Conservation (phyloP, 495 filamentous ascomycete genomes). For the Neurospora sp. region DNA sequence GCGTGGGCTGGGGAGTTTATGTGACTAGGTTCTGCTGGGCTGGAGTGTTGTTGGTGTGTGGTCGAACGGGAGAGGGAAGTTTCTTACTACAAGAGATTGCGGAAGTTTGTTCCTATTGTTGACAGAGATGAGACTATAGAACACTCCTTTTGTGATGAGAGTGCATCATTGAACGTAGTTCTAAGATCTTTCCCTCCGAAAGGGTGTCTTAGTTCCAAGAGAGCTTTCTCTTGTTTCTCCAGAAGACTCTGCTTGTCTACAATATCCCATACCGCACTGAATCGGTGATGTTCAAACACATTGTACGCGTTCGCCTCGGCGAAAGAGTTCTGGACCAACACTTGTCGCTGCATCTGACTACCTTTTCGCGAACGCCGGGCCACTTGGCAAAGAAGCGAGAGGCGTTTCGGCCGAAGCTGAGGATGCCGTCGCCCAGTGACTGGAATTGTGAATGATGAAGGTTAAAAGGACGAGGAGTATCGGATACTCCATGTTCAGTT, state of each 20-base stretch:
- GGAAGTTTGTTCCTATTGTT: background rate
- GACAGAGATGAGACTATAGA: background rate
- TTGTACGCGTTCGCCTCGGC: too few species aligned
- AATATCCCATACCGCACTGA: too few species aligned
- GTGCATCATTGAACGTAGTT: too few species aligned
- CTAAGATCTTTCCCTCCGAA: too few species aligned
- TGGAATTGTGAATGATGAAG: background rate
- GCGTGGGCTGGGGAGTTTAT: too few species aligned
- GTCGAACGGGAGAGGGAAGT: background rate
- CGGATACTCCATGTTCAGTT: too few species aligned
- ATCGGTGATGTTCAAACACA: too few species aligned
- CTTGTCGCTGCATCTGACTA: constrained; percentile 45
- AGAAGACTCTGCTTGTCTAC: too few species aligned
- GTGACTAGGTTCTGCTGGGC: background rate
- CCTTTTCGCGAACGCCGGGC: constrained; percentile 29
- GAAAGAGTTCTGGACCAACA: constrained; percentile 45
- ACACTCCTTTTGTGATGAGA: background rate
- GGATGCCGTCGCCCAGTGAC: constrained; percentile 31
- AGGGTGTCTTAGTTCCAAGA: too few species aligned
- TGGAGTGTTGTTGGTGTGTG: background rate
- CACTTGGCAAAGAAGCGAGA: constrained; percentile 32
- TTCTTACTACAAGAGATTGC: background rate
- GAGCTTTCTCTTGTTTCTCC: too few species aligned
- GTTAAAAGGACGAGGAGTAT: too few species aligned
- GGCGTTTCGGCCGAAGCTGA: constrained; percentile 37